Conservation (phyloP, 352 stramenopile genomes). For the Lagenidium giganteum region DNA sequence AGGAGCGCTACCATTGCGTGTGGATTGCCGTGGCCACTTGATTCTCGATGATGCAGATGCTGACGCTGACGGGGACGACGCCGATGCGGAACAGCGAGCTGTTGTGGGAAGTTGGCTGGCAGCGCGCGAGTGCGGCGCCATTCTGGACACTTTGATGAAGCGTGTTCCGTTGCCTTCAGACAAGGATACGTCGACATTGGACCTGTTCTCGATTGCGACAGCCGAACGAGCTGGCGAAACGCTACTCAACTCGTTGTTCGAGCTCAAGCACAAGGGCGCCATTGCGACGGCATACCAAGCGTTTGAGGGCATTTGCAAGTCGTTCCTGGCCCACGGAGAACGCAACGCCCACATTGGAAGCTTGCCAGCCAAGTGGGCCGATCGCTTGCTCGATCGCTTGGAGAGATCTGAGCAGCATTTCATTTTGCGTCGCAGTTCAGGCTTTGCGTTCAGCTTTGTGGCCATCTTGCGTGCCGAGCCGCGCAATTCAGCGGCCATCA, state of each 20-base stretch:
- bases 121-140: slow-evolving; percentile 73
- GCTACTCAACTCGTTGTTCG: slow-evolving; percentile 78
- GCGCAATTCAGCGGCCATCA: slow-evolving; percentile 68
- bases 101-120: slow-evolving; percentile 86
- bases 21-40: slow-evolving; percentile 78
- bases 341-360: slow-evolving; percentile 39
- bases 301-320: slow-evolving; percentile 83
- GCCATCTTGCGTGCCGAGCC: slow-evolving; percentile 84
- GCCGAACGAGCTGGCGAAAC: slow-evolving; percentile 57
- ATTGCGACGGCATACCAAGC: slow-evolving; percentile 78
- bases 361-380: slow-evolving; percentile 69
- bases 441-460: slow-evolving; percentile 87
- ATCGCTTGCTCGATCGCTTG: slow-evolving; percentile 67
- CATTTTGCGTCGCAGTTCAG: slow-evolving; percentile 80
- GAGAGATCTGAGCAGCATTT: slow-evolving; percentile 82
- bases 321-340: slow-evolving; percentile 64
- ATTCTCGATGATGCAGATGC: slow-evolving; percentile 46
- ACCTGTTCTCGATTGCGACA: slow-evolving; percentile 46
- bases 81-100: slow-evolving; percentile 60
- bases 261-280: slow-evolving; percentile 86
- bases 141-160: slow-evolving; percentile 73
- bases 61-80: slow-evolving; percentile 35
- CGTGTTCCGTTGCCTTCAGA: slow-evolving; percentile 39
- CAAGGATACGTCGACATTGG: slow-evolving; percentile 1
- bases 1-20: slow-evolving; percentile 42